A percentile compares a stretch with the other conserved stretches of the same genome.
Conservation (phyloP, 2,329 filamentous ascomycete species). For the Hortaea werneckii region DNA sequence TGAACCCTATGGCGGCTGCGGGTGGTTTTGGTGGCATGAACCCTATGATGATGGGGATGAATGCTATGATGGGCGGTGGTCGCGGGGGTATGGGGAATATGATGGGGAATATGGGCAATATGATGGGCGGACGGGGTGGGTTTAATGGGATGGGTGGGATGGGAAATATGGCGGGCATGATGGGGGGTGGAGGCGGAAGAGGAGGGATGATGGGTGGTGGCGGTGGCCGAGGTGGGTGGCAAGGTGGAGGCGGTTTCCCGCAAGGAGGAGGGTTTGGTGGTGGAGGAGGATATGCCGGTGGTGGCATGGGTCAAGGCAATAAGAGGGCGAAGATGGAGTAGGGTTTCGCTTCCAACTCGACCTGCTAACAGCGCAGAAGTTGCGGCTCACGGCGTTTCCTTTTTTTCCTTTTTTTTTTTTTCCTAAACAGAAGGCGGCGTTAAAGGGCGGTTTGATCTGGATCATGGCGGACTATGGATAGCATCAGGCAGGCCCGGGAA, state of each 20-base stretch:
- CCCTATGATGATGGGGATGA: slow-evolving; percentile 12
- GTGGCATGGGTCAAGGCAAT: slow-evolving; percentile 36
- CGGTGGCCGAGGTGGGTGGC: slow-evolving; percentile 10
- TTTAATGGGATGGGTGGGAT: slow-evolving; percentile 29
- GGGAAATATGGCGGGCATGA: slow-evolving; percentile 37
- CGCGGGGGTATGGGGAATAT: slow-evolving; percentile 6
- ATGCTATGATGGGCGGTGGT: slow-evolving; percentile 26
- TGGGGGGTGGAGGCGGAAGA: slow-evolving; percentile 38
- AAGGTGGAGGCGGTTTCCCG: slow-evolving; percentile 1
- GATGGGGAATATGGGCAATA: slow-evolving; percentile 24
- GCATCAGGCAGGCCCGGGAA: too few relatives aligned
- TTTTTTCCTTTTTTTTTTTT: not conserved
- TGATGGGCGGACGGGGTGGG: slow-evolving; percentile 13
- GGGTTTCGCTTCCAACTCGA: too few relatives aligned
- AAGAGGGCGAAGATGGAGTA: slow-evolving; percentile 34
- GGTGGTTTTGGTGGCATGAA: slow-evolving; percentile 5
- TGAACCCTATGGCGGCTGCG: slow-evolving; percentile 1
- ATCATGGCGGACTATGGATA: too few relatives aligned
- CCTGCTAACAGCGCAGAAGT: too few relatives aligned
- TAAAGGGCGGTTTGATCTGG: too few relatives aligned
- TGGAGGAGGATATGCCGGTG: slow-evolving; percentile 15
- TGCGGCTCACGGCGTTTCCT: not conserved
- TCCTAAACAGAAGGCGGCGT: slow-evolving; percentile 1
- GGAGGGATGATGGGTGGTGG: slow-evolving; percentile 25
- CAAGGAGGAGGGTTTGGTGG: slow-evolving; percentile 5